Percentiles rank a stretch among this genome's conserved stretches.
Conservation (phyloP, 176 grass and related monocot genomes). For the Oryza rufipogon region DNA sequence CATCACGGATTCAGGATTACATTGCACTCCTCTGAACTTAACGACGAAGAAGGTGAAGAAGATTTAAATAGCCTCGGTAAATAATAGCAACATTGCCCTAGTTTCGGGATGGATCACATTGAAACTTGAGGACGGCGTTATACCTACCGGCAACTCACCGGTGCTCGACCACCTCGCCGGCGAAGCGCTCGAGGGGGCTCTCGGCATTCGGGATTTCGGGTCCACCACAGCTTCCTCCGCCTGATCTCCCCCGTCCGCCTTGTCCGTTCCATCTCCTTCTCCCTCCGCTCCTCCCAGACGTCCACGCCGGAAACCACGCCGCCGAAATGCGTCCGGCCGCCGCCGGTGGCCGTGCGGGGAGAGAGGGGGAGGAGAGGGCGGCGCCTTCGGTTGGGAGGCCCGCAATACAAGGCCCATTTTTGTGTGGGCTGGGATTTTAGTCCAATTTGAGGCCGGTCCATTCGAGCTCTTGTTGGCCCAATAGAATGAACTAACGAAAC, state of each 20-base stretch:
- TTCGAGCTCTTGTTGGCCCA: too few relatives aligned
- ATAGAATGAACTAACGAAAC: too few relatives aligned
- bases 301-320: neutral
- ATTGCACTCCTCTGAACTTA: neutral
- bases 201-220: constrained; percentile 32
- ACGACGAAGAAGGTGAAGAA: neutral
- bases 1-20: neutral
- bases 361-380: neutral
- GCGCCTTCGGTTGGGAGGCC: neutral
- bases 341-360: neutral
- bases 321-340: neutral
- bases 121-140: neutral
- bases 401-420: too few relatives aligned
- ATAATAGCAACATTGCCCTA: neutral
- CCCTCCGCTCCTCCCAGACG: constrained; percentile 35
- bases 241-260: constrained; percentile 43
- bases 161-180: constrained; percentile 29
- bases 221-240: constrained; percentile 48
- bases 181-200: constrained; percentile 39
- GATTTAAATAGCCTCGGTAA: neutral
- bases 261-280: constrained; percentile 45
- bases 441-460: too few relatives aligned
- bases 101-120: neutral
- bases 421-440: too few relatives aligned
- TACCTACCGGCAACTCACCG: constrained; percentile 21